Conservation (phyloP, 129 eudicot genomes). For the Chrysanthemum makinoi region DNA sequence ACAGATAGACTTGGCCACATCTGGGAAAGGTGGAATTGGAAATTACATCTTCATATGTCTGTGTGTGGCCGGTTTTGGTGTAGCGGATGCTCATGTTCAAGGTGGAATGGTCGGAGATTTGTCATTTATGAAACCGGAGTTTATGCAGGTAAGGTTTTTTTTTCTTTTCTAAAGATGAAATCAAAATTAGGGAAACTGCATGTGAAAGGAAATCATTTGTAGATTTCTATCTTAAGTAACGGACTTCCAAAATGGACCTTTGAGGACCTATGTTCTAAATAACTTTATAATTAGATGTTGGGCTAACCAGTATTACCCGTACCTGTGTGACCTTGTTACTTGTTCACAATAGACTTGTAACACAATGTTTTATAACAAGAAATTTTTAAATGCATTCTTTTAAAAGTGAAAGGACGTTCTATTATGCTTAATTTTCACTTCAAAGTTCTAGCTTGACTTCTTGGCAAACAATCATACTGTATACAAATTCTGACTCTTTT, state of each 20-base stretch:
- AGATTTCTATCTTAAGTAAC: too few species aligned
- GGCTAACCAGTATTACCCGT: too few species aligned
- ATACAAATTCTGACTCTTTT: not conserved
- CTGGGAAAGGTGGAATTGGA: constrained; percentile 18
- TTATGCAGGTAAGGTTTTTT: constrained; percentile 3
- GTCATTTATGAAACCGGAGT: constrained; percentile 20
- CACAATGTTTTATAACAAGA: too few species aligned
- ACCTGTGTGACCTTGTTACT: too few species aligned
- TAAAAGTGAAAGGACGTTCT: too few species aligned
- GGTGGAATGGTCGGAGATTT: constrained; percentile 32
- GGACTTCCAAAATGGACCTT: too few species aligned
- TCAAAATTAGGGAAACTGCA: not conserved
- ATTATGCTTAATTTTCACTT: too few species aligned
- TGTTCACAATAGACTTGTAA: too few species aligned
- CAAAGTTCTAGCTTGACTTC: not conserved
- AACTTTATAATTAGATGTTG: too few species aligned
- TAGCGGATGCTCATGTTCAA: constrained; percentile 28
- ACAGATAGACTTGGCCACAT: constrained; percentile 20
- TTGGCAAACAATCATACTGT: not conserved
- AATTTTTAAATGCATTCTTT: too few species aligned
- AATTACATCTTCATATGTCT: constrained; percentile 18
- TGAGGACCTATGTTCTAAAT: too few species aligned
- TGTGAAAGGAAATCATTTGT: not conserved
- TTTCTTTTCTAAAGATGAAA: not conserved
- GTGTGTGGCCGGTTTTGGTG: constrained; percentile 22